phyloP scores from a whole-genome alignment of 768 basidiomycete genomes.

The Boletus fagicola region DNA sequence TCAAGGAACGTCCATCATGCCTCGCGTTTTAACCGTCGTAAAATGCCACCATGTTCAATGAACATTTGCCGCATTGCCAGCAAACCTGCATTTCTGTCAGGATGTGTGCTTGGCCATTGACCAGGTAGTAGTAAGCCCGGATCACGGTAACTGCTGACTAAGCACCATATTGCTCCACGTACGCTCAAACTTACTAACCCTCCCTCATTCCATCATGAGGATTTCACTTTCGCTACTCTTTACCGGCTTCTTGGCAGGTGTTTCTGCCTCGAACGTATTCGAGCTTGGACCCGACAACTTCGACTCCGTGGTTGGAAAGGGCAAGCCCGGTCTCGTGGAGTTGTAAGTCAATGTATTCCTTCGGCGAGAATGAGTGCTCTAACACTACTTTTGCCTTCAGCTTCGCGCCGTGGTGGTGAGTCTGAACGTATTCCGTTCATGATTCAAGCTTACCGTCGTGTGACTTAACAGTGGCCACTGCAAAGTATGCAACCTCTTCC shows the following conservation, averaged over 20 bases:
- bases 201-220: slow-evolving; percentile 47
- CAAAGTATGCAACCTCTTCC: slow-evolving; percentile 52
- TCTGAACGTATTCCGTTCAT: slow-evolving; percentile 4
- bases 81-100: background rate
- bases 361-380: background rate
- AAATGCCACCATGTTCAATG: background rate
- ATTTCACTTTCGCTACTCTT: slow-evolving; percentile 54
- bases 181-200: background rate
- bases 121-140: no score
- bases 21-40: background rate
- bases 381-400: slow-evolving; percentile 36
- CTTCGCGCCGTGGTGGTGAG: slow-evolving; percentile 88
- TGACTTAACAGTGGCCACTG: slow-evolving; percentile 66
- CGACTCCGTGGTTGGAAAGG: slow-evolving; percentile 69
- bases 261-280: slow-evolving; percentile 76
- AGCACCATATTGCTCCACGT: slow-evolving; percentile 30
- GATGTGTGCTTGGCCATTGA: background rate
- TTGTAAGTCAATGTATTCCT: slow-evolving; percentile 57
- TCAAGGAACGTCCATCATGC: no score
- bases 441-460: background rate
- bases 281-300: slow-evolving; percentile 78
- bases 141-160: slow-evolving; percentile 26
- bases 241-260: slow-evolving; percentile 53
- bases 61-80: background rate
- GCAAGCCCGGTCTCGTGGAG: slow-evolving; percentile 83